Evolutionary conservation across 129 eudicot species (phyloP).

Genomic region (Oenanthe sinensis): DNA sequence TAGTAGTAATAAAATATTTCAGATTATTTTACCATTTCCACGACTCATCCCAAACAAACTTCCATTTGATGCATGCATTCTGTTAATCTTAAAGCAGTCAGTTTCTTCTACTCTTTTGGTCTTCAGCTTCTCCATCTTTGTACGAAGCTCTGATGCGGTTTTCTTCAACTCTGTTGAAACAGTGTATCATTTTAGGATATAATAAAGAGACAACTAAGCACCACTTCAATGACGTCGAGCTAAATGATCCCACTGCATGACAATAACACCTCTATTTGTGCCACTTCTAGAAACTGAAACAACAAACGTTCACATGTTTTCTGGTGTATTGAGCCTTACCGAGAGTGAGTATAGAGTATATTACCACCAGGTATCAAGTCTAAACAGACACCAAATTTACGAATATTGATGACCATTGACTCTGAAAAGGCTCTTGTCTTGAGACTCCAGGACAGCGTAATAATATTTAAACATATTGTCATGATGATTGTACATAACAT

Average conservation of each 20-base stretch:
- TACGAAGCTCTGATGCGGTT: slow-evolving; percentile 47
- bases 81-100: slow-evolving; percentile 29
- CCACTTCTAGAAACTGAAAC: neutral
- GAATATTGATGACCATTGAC: too few species aligned
- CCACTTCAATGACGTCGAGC: neutral
- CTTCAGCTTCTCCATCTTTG: slow-evolving; percentile 38
- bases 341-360: neutral
- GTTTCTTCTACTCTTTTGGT: slow-evolving; percentile 33
- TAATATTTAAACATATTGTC: neutral
- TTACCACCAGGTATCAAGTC: neutral
- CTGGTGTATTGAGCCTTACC: neutral
- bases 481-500: neutral
- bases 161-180: slow-evolving; percentile 42
- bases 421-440: too few species aligned
- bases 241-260: neutral
- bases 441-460: neutral
- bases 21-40: slow-evolving; percentile 30
- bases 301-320: neutral
- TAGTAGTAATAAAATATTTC: neutral
- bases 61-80: slow-evolving; percentile 23
- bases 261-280: neutral
- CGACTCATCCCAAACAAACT: slow-evolving; percentile 24
- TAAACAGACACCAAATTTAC: neutral
- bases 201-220: neutral
- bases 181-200: neutral